Evolutionary conservation across 495 filamentous ascomycete species (phyloP).

Genomic region (Margaritispora aquatica): DNA sequence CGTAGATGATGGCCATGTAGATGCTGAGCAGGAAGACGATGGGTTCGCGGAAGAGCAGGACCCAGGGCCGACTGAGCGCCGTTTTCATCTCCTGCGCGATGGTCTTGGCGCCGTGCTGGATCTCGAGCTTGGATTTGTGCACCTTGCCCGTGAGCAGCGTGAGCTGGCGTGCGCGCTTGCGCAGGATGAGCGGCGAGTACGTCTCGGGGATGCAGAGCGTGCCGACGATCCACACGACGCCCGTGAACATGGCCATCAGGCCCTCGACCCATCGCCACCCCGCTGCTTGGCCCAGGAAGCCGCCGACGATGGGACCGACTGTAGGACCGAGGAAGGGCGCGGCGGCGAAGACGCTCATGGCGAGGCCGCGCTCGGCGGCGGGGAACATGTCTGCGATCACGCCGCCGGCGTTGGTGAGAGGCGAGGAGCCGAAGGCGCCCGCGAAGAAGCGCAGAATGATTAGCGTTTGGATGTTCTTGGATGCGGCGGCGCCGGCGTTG

Average conservation of each 20-base stretch:
- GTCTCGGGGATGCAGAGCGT: slow-evolving; percentile 78
- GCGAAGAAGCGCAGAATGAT: slow-evolving; percentile 75
- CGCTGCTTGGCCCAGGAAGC: slow-evolving; percentile 42
- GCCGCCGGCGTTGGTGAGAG: slow-evolving; percentile 68
- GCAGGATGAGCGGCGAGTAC: slow-evolving; percentile 66
- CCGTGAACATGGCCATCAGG: slow-evolving; percentile 66
- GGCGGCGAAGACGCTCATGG: slow-evolving; percentile 58
- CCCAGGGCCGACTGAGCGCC: slow-evolving; percentile 35
- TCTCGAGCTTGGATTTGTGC: slow-evolving; percentile 46
- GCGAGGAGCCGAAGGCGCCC: slow-evolving; percentile 72
- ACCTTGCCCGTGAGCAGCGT: slow-evolving; percentile 64
- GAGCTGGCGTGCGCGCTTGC: slow-evolving; percentile 62
- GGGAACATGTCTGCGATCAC: slow-evolving; percentile 74
- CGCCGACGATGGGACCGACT: slow-evolving; percentile 29
- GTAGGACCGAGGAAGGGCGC: slow-evolving; percentile 67
- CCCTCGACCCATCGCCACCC: slow-evolving; percentile 51
- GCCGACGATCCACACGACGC: slow-evolving; percentile 54
- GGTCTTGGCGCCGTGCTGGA: slow-evolving; percentile 31
- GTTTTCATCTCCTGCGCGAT: slow-evolving; percentile 38
- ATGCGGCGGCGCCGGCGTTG: slow-evolving; percentile 60
- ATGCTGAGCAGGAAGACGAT: slow-evolving; percentile 78
- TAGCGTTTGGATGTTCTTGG: slow-evolving; percentile 59
- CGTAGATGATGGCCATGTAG: slow-evolving; percentile 61
- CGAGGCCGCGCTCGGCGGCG: slow-evolving; percentile 58
- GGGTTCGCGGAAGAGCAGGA: slow-evolving; percentile 71